Evolutionary conservation across 345 rosid species (phyloP).

Genomic region (Ailanthus altissimus): DNA sequence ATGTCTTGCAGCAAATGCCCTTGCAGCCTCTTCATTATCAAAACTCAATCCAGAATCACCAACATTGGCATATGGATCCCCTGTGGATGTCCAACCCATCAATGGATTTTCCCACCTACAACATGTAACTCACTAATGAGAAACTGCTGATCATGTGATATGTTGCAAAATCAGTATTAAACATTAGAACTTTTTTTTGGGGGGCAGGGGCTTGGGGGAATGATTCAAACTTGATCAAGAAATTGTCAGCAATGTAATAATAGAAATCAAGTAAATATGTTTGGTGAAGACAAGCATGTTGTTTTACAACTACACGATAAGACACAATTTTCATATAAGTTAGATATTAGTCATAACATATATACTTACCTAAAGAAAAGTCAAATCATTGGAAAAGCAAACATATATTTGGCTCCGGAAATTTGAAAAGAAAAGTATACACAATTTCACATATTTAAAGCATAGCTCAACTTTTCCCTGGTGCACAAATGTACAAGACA

Average conservation of each 20-base stretch:
- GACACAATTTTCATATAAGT: not conserved
- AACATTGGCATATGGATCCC: conserved; percentile 98
- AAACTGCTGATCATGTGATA: not conserved
- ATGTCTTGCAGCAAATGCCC: conserved; percentile 79
- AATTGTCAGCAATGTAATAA: not conserved
- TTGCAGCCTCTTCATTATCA: conserved; percentile 81
- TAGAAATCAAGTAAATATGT: not conserved
- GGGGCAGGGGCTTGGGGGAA: too few species aligned
- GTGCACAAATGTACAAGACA: not conserved
- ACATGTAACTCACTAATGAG: not conserved
- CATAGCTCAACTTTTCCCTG: not conserved
- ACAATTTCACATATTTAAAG: not conserved
- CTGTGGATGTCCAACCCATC: conserved; percentile 99
- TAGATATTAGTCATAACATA: not conserved
- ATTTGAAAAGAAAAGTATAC: not conserved
- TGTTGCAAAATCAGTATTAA: not conserved
- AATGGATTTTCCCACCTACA: conserved; percentile 98
- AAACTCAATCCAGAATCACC: conserved; percentile 84
- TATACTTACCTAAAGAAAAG: not conserved
- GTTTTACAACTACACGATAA: not conserved
- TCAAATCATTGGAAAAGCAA: not conserved
- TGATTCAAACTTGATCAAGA: not conserved
- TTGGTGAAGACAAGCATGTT: not conserved
- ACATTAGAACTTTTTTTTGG: too few species aligned
- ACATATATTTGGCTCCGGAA: not conserved